Conservation (phyloP, 1,139 yeast genomes). For the Geotrichum aggregatum region DNA sequence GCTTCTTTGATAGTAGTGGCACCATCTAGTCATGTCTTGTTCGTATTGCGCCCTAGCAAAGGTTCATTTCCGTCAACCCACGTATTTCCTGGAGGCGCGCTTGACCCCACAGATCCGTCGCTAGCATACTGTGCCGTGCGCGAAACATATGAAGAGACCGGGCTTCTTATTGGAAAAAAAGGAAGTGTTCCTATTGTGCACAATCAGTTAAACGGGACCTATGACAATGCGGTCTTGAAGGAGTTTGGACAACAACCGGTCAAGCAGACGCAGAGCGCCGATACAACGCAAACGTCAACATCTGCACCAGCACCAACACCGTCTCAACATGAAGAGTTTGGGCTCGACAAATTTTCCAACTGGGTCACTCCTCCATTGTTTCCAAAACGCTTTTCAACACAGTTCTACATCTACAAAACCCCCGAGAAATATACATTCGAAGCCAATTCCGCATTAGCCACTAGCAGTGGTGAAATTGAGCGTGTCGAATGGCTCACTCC, state of each 20-base stretch:
- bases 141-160: conserved; percentile 39
- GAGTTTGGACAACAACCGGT: conserved; percentile 9
- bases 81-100: conserved; percentile 38
- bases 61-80: conserved; percentile 35
- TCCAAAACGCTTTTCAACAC: conserved; percentile 32
- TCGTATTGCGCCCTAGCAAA: conserved; percentile 33
- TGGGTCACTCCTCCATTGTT: conserved; percentile 34
- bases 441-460: neutral
- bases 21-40: conserved; percentile 31
- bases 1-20: conserved; percentile 36
- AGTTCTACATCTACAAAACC: conserved; percentile 30
- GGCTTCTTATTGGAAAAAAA: conserved; percentile 27
- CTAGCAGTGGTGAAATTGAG: conserved; percentile 17
- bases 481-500: conserved; percentile 36
- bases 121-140: conserved; percentile 35
- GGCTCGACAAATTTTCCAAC: conserved; percentile 25
- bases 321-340: too few relatives aligned
- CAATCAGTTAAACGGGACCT: neutral
- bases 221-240: conserved; percentile 3
- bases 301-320: too few relatives aligned
- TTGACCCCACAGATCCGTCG: conserved; percentile 31
- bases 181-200: conserved; percentile 2
- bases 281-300: too few relatives aligned
- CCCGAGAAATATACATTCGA: conserved; percentile 13
- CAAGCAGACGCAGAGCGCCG: too few relatives aligned